phyloP scores from a whole-genome alignment of 2,329 filamentous ascomycete genomes.

The Penicillium sp. region DNA sequence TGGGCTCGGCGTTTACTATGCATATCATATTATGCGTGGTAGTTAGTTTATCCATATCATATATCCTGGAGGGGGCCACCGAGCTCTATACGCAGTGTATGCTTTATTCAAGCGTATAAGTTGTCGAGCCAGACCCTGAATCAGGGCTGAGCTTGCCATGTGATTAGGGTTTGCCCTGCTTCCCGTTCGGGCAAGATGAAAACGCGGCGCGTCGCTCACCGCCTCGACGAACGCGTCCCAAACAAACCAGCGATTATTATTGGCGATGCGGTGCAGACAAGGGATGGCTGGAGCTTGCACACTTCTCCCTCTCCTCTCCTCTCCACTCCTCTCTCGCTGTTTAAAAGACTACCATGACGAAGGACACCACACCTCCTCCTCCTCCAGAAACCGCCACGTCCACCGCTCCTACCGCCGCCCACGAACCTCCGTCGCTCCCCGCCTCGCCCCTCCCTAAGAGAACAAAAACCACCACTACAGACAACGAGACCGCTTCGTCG shows the following conservation, averaged over 20 bases:
- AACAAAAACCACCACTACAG: constrained; percentile 53
- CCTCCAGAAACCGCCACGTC: constrained; percentile 23
- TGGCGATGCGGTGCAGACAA: constrained; percentile 2
- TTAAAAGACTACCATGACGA: constrained; percentile 36
- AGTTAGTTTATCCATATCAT: no score
- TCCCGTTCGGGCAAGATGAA: constrained; percentile 3
- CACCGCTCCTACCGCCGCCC: constrained; percentile 25
- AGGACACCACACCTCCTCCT: constrained; percentile 40
- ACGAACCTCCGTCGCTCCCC: constrained; percentile 57
- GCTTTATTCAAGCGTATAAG: no score
- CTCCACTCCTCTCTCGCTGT: neutral
- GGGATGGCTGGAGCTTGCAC: neutral
- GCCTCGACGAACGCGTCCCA: constrained; percentile 12
- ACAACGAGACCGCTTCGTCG: constrained; percentile 23
- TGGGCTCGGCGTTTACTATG: neutral
- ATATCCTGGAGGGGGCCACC: no score
- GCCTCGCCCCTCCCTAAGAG: constrained; percentile 76
- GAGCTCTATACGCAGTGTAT: no score
- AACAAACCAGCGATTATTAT: no score
- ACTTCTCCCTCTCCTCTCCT: neutral
- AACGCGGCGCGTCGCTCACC: constrained; percentile 13
- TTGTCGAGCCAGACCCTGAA: no score
- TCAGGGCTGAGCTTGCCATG: no score
- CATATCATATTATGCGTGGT: no score
- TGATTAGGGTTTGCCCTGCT: constrained; percentile 13